Conservation (phyloP, 2,329 filamentous ascomycete species). For the Neofusicoccum sp. region DNA sequence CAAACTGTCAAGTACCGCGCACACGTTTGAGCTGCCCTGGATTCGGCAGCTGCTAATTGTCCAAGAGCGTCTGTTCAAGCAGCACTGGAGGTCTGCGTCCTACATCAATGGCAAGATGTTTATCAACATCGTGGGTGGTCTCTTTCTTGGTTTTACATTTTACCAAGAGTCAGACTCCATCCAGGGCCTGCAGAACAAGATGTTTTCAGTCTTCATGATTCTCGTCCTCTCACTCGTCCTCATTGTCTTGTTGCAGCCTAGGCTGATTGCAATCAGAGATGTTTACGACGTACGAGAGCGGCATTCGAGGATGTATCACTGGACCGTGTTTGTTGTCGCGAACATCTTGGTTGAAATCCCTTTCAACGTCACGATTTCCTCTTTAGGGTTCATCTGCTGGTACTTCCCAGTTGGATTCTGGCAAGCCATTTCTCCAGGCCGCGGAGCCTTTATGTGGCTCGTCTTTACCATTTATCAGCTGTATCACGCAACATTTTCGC, state of each 20-base stretch:
- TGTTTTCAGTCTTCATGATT: conserved; percentile 54
- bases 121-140: conserved; percentile 28
- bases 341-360: conserved; percentile 72
- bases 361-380: conserved; percentile 60
- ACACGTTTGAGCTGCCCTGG: conserved; percentile 45
- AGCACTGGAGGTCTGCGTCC: conserved; percentile 46
- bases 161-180: conserved; percentile 35
- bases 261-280: conserved; percentile 57
- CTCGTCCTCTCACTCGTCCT: conserved; percentile 44
- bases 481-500: conserved; percentile 54
- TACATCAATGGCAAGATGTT: conserved; percentile 39
- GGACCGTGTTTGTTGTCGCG: conserved; percentile 69
- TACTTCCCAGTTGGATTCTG: conserved; percentile 55
- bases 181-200: conserved; percentile 46
- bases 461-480: conserved; percentile 61
- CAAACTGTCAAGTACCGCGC: conserved; percentile 35
- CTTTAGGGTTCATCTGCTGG: conserved; percentile 64
- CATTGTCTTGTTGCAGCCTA: conserved; percentile 58
- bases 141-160: conserved; percentile 44
- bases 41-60: conserved; percentile 32
- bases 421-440: not conserved
- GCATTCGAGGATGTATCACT: conserved; percentile 70
- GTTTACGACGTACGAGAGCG: conserved; percentile 61
- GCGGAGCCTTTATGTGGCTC: conserved; percentile 21
- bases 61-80: conserved; percentile 44